phyloP scores from a whole-genome alignment of 139 green algal species.

The Haematococcus sp. region DNA sequence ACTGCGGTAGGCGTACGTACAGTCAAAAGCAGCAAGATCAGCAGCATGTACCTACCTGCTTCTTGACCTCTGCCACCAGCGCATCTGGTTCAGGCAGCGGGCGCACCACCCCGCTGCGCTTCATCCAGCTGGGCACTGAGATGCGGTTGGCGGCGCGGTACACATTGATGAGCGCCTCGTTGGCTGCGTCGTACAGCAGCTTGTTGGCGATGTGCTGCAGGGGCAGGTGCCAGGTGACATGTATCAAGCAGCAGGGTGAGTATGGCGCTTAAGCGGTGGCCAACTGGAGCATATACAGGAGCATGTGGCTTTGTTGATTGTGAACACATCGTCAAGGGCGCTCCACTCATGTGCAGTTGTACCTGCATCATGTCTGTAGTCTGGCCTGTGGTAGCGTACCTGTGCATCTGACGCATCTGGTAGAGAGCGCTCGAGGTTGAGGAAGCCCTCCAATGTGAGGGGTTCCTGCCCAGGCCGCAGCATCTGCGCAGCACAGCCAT shows the following conservation, averaged over 20 bases:
- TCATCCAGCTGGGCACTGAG: slow-evolving; percentile 11
- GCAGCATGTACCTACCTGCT: too few relatives aligned
- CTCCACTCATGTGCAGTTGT: too few relatives aligned
- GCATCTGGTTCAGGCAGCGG: slow-evolving; percentile 25
- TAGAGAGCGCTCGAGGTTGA: slow-evolving; percentile 32
- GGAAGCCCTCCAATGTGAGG: slow-evolving; percentile 38
- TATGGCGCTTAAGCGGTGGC: too few relatives aligned
- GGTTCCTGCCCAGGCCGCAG: slow-evolving; percentile 36
- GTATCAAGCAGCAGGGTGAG: too few relatives aligned
- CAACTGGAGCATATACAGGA: too few relatives aligned
- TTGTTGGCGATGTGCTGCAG: slow-evolving; percentile 54
- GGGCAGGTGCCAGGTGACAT: neutral
- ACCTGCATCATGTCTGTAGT: too few relatives aligned
- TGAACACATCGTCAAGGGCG: too few relatives aligned
- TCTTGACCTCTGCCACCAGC: slow-evolving; percentile 24
- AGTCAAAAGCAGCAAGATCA: slow-evolving; percentile 4
- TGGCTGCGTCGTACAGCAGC: slow-evolving; percentile 49
- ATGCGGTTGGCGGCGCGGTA: slow-evolving; percentile 32
- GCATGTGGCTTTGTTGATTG: neutral
- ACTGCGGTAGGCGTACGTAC: slow-evolving; percentile 17
- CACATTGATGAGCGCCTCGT: slow-evolving; percentile 38
- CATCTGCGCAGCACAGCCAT: too few relatives aligned
- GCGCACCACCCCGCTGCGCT: neutral
- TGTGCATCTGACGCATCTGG: slow-evolving; percentile 18
- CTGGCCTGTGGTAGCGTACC: too few relatives aligned